Percentiles rank a stretch among this genome's conserved stretches.
Evolutionary conservation across 441 rosid species (phyloP).

Genomic region (Capsella rubella): DNA sequence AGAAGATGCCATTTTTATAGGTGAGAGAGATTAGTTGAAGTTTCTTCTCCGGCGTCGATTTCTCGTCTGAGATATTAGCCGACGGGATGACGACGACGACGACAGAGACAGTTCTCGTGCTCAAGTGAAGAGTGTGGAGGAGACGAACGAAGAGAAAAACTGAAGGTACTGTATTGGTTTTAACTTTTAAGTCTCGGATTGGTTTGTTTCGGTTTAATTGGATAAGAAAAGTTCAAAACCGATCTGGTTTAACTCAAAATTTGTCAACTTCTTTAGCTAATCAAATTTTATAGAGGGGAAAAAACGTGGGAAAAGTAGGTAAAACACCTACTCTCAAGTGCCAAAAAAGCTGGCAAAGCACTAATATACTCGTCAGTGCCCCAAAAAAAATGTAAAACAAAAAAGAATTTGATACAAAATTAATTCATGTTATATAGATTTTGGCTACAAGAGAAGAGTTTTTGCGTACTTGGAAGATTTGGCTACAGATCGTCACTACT

Average conservation of each 20-base stretch:
- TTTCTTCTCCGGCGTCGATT: conserved; percentile 32
- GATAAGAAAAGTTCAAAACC: background rate
- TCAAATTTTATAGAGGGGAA: background rate
- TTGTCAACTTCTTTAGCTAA: too few relatives aligned
- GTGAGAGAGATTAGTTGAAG: background rate
- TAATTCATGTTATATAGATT: background rate
- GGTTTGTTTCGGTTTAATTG: conserved; percentile 22
- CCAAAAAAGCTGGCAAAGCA: too few relatives aligned
- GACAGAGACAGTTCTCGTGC: conserved; percentile 22
- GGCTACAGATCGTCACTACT: conserved; percentile 9
- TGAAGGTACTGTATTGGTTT: background rate
- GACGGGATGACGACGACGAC: conserved; percentile 26
- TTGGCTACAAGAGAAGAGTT: background rate
- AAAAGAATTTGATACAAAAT: background rate
- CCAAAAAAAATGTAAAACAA: background rate
- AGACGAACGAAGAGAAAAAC: background rate
- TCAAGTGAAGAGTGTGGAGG: background rate
- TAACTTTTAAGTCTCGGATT: background rate
- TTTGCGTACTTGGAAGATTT: background rate
- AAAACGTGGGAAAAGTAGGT: too few relatives aligned
- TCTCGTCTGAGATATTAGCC: conserved; percentile 18
- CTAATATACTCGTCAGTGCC: background rate
- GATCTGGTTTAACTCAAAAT: background rate
- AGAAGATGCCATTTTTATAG: conserved; percentile 44
- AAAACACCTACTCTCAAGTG: too few relatives aligned